Percentiles rank a stretch among this genome's conserved stretches.
Evolutionary conservation across 1,284 basidiomycete species (phyloP).

Genomic region (Ceraceosorus bombacis): DNA sequence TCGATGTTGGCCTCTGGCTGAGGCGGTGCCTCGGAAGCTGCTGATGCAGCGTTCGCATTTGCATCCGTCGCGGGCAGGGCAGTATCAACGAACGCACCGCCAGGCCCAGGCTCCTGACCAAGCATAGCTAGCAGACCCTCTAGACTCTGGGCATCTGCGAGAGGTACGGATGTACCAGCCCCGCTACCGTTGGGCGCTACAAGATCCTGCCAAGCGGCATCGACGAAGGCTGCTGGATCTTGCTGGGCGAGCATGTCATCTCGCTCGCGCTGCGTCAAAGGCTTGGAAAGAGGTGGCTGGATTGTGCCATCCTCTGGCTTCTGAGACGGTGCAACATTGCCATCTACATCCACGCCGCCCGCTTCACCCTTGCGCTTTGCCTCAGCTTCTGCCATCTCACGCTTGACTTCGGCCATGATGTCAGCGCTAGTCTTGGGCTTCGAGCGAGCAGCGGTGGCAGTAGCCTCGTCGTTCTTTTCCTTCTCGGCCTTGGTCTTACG

Average conservation of each 20-base stretch:
- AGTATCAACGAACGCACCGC: not conserved
- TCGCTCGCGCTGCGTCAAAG: constrained; percentile 18
- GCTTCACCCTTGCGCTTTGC: constrained; percentile 8
- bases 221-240: constrained; percentile 28
- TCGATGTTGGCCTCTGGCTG: constrained; percentile 26
- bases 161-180: constrained; percentile 13
- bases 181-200: constrained; percentile 14
- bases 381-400: constrained; percentile 34
- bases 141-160: constrained; percentile 16
- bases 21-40: constrained; percentile 5
- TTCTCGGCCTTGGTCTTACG: constrained; percentile 7
- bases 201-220: constrained; percentile 33
- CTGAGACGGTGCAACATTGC: too few species aligned
- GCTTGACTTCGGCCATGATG: constrained; percentile 43
- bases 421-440: constrained; percentile 38
- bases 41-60: not conserved
- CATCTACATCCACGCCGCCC: not conserved
- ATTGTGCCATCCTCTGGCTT: too few species aligned
- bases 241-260: constrained; percentile 20
- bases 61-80: not conserved
- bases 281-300: too few species aligned
- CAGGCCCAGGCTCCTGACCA: not conserved
- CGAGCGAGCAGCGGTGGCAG: constrained; percentile 13
- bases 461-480: not conserved
- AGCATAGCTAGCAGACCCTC: constrained; percentile 24